Evolutionary conservation across 495 filamentous ascomycete species (phyloP).

Genomic region (Annulohypoxylon stygium): DNA sequence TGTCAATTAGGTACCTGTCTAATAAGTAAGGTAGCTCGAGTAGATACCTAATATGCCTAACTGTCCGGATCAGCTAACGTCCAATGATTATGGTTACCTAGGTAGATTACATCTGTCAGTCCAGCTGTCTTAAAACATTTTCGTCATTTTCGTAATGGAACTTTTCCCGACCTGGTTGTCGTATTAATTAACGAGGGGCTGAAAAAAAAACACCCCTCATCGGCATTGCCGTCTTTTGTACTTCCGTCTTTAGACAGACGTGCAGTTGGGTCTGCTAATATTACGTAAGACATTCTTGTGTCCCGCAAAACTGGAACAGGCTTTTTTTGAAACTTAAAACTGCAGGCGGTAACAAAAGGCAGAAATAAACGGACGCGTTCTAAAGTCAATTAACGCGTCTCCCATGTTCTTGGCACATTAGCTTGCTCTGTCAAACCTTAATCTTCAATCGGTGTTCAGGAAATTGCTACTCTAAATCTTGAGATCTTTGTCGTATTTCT

Average conservation of each 20-base stretch:
- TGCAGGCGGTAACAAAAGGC: slow-evolving; percentile 25
- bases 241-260: slow-evolving; percentile 25
- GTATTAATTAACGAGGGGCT: slow-evolving; percentile 18
- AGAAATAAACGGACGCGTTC: slow-evolving; percentile 42
- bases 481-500: not conserved
- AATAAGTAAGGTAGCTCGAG: slow-evolving; percentile 26
- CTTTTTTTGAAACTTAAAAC: slow-evolving; percentile 11
- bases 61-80: not conserved
- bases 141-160: slow-evolving; percentile 26
- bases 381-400: slow-evolving; percentile 50
- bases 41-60: slow-evolving; percentile 4
- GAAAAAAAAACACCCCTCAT: slow-evolving; percentile 24
- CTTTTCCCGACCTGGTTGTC: not conserved
- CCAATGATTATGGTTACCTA: slow-evolving; percentile 28
- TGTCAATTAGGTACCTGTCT: slow-evolving; percentile 14
- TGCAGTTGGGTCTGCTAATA: slow-evolving; percentile 4
- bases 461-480: not conserved
- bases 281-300: slow-evolving; percentile 17
- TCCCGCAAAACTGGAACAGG: slow-evolving; percentile 4
- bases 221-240: slow-evolving; percentile 34
- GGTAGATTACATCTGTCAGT: not conserved
- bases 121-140: slow-evolving; percentile 16
- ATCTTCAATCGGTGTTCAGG: not conserved
- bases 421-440: slow-evolving; percentile 1
- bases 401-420: slow-evolving; percentile 24